These are phyloP conservation scores for Parathielavia appendiculata DNA, from an alignment of 495 filamentous ascomycete genomes.

Conservation along the genomic window DNA sequence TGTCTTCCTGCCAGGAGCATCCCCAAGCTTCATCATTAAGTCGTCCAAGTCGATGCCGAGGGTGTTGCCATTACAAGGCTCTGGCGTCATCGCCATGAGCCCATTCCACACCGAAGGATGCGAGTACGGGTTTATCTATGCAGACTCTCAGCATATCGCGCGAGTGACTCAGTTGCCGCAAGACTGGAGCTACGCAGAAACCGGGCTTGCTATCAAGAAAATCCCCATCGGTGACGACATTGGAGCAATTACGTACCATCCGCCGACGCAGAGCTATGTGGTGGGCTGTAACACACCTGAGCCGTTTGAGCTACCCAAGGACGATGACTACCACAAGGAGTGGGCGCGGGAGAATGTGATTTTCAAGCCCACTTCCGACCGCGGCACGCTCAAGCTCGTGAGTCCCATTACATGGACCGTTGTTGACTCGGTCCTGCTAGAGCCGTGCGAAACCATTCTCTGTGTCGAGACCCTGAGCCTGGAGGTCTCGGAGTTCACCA, in stretches of 20 bases:
- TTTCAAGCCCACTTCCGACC: conserved; percentile 63
- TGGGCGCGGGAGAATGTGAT: conserved; percentile 62
- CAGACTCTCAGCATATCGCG: conserved; percentile 61
- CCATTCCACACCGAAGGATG: conserved; percentile 68
- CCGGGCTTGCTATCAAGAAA: conserved; percentile 64
- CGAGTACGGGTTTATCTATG: conserved; percentile 73
- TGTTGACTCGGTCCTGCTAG: conserved; percentile 68
- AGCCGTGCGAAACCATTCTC: conserved; percentile 67
- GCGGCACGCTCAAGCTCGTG: conserved; percentile 66
- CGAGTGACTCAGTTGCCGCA: conserved; percentile 62
- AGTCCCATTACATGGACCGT: conserved; percentile 69
- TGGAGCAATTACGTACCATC: conserved; percentile 69
- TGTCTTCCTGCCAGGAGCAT: conserved; percentile 73
- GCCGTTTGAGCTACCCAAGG: conserved; percentile 75
- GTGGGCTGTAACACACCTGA: conserved; percentile 60
- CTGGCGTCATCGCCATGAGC: conserved; percentile 59
- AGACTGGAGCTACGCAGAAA: conserved; percentile 58
- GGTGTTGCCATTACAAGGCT: conserved; percentile 63
- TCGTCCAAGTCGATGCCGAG: conserved; percentile 68
- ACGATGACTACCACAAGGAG: conserved; percentile 75
- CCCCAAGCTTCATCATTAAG: conserved; percentile 73
- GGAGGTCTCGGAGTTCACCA: conserved; percentile 83
- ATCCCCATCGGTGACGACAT: conserved; percentile 65
- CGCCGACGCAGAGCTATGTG: conserved; percentile 67
- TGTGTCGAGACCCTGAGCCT: conserved; percentile 78